Evolutionary conservation across 2,329 filamentous ascomycete species (phyloP), one percentile per base, ranked within the genome.

Genomic region (Gyromitra esculenta): DNA sequence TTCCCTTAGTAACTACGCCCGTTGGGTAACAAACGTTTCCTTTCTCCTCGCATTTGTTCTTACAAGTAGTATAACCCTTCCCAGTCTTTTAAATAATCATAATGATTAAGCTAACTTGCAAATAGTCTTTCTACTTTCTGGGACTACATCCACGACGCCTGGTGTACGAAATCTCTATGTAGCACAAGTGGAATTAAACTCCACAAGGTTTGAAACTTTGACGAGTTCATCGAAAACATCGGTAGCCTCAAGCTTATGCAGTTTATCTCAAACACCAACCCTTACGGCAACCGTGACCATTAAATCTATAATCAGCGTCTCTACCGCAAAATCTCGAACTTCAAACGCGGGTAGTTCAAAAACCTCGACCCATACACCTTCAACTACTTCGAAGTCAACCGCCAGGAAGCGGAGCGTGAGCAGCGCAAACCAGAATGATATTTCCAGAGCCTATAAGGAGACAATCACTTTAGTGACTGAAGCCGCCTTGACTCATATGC

Each of bases 91-190:
- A 43, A 9, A 18, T 35, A n/a, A n/a, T 18, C 18, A 43, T 15
- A 43, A 25, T 4, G 48, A n/a, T 52, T 76, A 76, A 75, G 5
- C 18, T 43, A 64, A 56, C 15, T 18, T 52, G n/a, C 21, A 1
- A 56, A 41, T 18, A 77, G 75, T 63, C 2, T 77, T 77, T n/a
- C 75, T 77, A 9, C 72, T 77, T 54, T 75, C 75, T 6, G 75
- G 75, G 5, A 71, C 75, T 11, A 77, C 75, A 50, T 70, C 64
- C 11, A 54, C 43, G 57, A n/a, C 60, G n/a, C 31, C 75, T 18
- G 75, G 65, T n/a, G 57, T 77, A 3, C 66, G 75, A 35, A 62
- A 54, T 31, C 65, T 77, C 9, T 69, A 76, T 41, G 43, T 63
- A 15, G 68, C 71, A 35, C 76, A 75, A 37, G 63, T 77, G 8